Evolutionary conservation across 2,329 filamentous ascomycete genomes (phyloP).

Genomic region (Diplodia mutila): DNA sequence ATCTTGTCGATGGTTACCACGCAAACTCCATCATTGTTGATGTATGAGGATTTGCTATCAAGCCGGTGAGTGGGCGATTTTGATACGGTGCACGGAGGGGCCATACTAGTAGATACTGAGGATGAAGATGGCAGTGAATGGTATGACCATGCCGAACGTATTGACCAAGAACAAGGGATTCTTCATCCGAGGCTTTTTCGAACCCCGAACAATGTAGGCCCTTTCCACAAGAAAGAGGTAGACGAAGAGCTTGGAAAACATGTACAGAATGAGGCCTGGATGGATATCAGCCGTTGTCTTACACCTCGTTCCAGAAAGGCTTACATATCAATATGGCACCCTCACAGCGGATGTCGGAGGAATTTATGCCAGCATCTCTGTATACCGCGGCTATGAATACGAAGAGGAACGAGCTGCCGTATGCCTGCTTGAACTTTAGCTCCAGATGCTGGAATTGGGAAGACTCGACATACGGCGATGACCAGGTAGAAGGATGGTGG

Average conservation of each 20-base stretch:
- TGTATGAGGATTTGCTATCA: background rate
- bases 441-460: background rate
- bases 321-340: slow-evolving; percentile 11
- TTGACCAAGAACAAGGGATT: background rate
- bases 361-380: background rate
- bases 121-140: background rate
- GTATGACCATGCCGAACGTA: background rate
- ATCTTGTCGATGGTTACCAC: slow-evolving; percentile 64
- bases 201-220: slow-evolving; percentile 4
- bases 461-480: background rate
- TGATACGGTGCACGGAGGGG: no score
- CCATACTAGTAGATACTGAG: background rate
- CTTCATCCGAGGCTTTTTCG: background rate
- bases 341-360: background rate
- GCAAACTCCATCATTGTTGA: slow-evolving; percentile 42
- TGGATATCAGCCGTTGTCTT: background rate
- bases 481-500: slow-evolving; percentile 1
- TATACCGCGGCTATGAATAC: background rate
- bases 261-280: slow-evolving; percentile 1
- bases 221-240: slow-evolving; percentile 10
- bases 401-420: background rate
- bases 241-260: background rate
- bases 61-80: background rate
- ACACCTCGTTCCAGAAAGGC: background rate
- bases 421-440: background rate